Evolutionary conservation across 2,329 filamentous ascomycete species (phyloP), one percentile per base, ranked within the genome.

Genomic region (Pestalotiopsis sp.): DNA sequence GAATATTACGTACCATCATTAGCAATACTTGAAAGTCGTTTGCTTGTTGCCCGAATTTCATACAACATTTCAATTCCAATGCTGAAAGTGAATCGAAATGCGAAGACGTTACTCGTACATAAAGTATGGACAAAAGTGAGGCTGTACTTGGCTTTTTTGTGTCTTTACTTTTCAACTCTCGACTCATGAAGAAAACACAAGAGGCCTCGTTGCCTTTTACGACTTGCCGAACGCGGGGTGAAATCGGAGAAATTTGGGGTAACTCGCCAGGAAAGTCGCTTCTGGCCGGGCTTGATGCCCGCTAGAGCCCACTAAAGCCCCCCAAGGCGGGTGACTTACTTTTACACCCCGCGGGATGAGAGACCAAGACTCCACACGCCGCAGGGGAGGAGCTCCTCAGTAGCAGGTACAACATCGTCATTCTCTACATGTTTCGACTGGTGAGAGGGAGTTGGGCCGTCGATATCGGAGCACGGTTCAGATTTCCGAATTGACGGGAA

Each of bases 211-310:
- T 40, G 6, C 62, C 62, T 49, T 64, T 27, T 65, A 17, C 63
- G 20, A 38, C 49, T n/a, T 40, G 49, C 45, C 27, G 27, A 66
- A 40, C 63, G 63, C 52, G 63, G 63, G 63, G 63, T 49, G 49
- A 57, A 66, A 56, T 66, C 63, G 63, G 63, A 66, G 63, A 57
- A 66, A 58, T 58, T 63, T 66, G 45, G 63, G 63, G 63, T 66
- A 66, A 66, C 13, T 66, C 49, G 63, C 63, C 63, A 66, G 63
- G 36, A 66, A 66, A 36, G 49, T 66, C 63, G 63, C 45, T 66
- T 66, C 52, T 66, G 45, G 63, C 45, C 63, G 63, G 41, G 31
- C 6, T 36, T 36, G 31, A 36, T 36, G 31, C 14, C 45, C 45
- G 17, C 45, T 52, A 20, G 57, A 49, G 52, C 17, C 31, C 49